A percentile compares a stretch with the other conserved stretches of the same genome.
Evolutionary conservation across 2,329 filamentous ascomycete species (phyloP).

Genomic region (Alternaria ethzedia): DNA sequence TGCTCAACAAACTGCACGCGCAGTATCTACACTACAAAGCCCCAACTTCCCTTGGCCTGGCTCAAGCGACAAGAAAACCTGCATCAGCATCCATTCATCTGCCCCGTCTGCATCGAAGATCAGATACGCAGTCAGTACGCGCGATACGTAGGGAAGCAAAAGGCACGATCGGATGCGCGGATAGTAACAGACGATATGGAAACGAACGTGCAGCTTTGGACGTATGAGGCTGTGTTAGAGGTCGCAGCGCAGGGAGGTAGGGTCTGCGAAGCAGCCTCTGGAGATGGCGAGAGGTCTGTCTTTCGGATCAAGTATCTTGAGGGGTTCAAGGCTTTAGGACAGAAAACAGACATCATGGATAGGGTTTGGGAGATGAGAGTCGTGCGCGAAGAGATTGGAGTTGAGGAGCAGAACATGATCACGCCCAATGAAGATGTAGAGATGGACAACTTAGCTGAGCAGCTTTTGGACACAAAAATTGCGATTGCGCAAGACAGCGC

Average conservation of each 20-base stretch:
- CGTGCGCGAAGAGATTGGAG: not conserved
- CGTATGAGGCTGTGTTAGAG: not conserved
- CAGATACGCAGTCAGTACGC: not conserved
- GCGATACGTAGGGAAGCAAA: not conserved
- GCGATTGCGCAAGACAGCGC: not conserved
- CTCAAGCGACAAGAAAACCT: not conserved
- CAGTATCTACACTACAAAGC: not conserved
- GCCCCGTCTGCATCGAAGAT: not conserved
- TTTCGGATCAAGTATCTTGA: not conserved
- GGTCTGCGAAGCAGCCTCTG: not conserved
- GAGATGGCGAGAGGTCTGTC: not conserved
- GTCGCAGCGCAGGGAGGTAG: not conserved
- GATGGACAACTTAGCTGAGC: not conserved
- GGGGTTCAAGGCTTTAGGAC: not conserved
- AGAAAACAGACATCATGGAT: fast-evolving
- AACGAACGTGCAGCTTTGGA: not conserved
- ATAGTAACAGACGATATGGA: not conserved
- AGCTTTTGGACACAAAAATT: not conserved
- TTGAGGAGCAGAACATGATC: not conserved
- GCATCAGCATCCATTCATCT: not conserved
- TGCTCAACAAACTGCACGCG: not conserved
- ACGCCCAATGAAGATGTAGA: not conserved
- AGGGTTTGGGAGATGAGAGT: not conserved
- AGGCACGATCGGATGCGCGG: too few relatives aligned
- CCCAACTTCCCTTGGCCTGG: not conserved